These are phyloP conservation scores for Pholiota conissans DNA, from an alignment of 768 basidiomycete species.

Conservation along the genomic window DNA sequence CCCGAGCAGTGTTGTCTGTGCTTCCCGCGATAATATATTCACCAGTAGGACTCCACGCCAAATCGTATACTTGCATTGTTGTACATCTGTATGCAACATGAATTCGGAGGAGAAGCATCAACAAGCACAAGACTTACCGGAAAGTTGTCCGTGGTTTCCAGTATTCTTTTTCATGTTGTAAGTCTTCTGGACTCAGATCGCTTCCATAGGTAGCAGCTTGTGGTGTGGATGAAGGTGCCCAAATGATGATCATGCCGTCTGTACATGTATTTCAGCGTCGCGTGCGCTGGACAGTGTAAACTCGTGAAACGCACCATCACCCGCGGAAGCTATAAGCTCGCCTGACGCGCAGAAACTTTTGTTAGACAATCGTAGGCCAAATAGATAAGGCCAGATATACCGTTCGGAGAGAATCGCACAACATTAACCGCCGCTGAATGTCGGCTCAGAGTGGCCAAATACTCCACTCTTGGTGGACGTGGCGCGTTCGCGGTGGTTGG, in stretches of 20 bases:
- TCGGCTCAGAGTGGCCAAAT: slow-evolving; percentile 88
- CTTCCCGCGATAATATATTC: slow-evolving; percentile 95
- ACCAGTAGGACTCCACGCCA: slow-evolving; percentile 96
- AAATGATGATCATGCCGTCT: slow-evolving; percentile 98
- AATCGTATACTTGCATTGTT: slow-evolving; percentile 95
- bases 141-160: slow-evolving; percentile 91
- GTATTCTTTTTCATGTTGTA: slow-evolving; percentile 89
- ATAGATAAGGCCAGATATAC: slow-evolving; percentile 35
- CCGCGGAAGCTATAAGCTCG: slow-evolving; percentile 92
- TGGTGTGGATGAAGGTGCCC: slow-evolving; percentile 81
- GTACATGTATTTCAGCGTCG: slow-evolving; percentile 9
- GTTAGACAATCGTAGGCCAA: slow-evolving; percentile 3
- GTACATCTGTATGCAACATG: slow-evolving; percentile 63
- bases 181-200: slow-evolving; percentile 74
- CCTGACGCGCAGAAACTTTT: slow-evolving; percentile 43
- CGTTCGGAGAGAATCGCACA: slow-evolving; percentile 93
- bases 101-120: neutral
- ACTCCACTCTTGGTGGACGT: slow-evolving; percentile 84
- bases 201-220: slow-evolving; percentile 78
- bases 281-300: slow-evolving; percentile 10
- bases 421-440: slow-evolving; percentile 97
- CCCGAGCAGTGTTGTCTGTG: slow-evolving; percentile 91
- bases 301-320: slow-evolving; percentile 72
- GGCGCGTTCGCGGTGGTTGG: slow-evolving; percentile 29
- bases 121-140: slow-evolving; percentile 46